Percentiles rank a stretch among this genome's conserved stretches.
These are phyloP conservation scores for Dalbergia oliveri DNA, from an alignment of 306 rosid genomes.

Conservation along the genomic window DNA sequence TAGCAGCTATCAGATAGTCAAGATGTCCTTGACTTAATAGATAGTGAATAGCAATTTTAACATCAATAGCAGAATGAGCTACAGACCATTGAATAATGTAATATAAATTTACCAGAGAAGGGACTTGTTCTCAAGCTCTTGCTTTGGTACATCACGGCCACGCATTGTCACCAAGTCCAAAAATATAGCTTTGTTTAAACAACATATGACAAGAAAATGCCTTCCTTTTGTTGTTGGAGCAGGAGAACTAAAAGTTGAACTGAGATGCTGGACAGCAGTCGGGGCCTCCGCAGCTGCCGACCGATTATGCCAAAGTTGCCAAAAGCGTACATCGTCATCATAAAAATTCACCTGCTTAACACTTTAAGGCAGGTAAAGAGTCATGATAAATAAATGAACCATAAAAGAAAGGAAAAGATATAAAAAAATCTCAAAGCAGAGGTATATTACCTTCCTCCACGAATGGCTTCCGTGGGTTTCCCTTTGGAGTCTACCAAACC, in stretches of 20 bases:
- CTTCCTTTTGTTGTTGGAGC: conserved; percentile 96
- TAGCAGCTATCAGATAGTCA: conserved; percentile 30
- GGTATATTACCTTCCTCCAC: conserved; percentile 89
- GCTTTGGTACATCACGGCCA: conserved; percentile 97
- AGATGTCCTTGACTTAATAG: conserved; percentile 16
- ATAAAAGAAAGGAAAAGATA: conserved; percentile 29
- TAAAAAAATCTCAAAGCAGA: conserved; percentile 25
- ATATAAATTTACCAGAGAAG: conserved; percentile 79
- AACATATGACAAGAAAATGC: conserved; percentile 97
- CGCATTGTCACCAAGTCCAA: conserved; percentile 99
- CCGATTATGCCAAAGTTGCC: conserved; percentile 95
- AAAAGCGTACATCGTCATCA: conserved; percentile 94
- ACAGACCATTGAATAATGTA: conserved; percentile 15
- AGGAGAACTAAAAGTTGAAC: conserved; percentile 81
- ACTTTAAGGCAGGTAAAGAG: conserved; percentile 57
- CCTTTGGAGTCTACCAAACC: conserved; percentile 76
- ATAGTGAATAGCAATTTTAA: conserved; percentile 12
- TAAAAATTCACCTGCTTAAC: conserved; percentile 95
- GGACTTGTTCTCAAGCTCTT: conserved; percentile 94
- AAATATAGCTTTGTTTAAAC: conserved; percentile 96
- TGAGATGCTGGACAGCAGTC: conserved; percentile 73
- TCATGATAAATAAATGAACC: conserved; percentile 46
- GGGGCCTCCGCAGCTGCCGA: conserved; percentile 98
- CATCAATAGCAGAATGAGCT: conserved; percentile 17
- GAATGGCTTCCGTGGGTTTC: conserved; percentile 95